Conservation (phyloP, 768 basidiomycete species). For the Hydnum rufescens region DNA sequence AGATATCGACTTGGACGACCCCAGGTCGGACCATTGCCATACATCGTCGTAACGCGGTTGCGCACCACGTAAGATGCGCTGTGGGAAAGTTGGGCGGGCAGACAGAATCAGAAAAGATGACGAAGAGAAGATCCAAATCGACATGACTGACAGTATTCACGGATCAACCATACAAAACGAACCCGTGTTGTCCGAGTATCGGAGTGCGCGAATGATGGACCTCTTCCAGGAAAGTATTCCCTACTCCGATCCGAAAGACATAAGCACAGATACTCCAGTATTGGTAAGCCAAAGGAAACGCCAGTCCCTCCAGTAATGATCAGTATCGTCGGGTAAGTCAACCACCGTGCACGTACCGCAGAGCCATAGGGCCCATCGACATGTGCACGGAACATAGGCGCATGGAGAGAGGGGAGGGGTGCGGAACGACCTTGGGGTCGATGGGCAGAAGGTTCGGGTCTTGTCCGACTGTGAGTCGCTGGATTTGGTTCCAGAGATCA, state of each 20-base stretch:
- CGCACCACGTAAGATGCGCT: slow-evolving; percentile 68
- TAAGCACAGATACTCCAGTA: slow-evolving; percentile 41
- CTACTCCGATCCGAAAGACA: slow-evolving; percentile 24
- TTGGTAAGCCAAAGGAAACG: slow-evolving; percentile 46
- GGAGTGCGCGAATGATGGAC: slow-evolving; percentile 19
- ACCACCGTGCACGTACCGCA: slow-evolving; percentile 37
- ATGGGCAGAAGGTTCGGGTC: not conserved
- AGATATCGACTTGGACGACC: slow-evolving; percentile 46
- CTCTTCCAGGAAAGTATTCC: slow-evolving; percentile 8
- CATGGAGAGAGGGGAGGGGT: too few relatives aligned
- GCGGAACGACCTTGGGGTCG: not conserved
- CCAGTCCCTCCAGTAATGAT: slow-evolving; percentile 58
- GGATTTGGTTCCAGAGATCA: slow-evolving; percentile 39
- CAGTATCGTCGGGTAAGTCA: slow-evolving; percentile 33
- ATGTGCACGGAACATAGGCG: slow-evolving; percentile 28
- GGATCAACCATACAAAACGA: slow-evolving; percentile 56
- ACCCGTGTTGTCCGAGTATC: slow-evolving; percentile 24
- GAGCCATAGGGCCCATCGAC: slow-evolving; percentile 58
- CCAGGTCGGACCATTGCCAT: slow-evolving; percentile 30
- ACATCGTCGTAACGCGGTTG: slow-evolving; percentile 42
- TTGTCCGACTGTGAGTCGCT: slow-evolving; percentile 14
- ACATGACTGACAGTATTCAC: slow-evolving; percentile 51
- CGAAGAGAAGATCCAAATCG: not conserved
- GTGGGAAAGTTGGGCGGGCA: not conserved
- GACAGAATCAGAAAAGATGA: not conserved